Percentiles rank a stretch among this genome's conserved stretches.
These are phyloP conservation scores for Lyophyllum shimeji DNA, from an alignment of 768 basidiomycete genomes.

Conservation along the genomic window DNA sequence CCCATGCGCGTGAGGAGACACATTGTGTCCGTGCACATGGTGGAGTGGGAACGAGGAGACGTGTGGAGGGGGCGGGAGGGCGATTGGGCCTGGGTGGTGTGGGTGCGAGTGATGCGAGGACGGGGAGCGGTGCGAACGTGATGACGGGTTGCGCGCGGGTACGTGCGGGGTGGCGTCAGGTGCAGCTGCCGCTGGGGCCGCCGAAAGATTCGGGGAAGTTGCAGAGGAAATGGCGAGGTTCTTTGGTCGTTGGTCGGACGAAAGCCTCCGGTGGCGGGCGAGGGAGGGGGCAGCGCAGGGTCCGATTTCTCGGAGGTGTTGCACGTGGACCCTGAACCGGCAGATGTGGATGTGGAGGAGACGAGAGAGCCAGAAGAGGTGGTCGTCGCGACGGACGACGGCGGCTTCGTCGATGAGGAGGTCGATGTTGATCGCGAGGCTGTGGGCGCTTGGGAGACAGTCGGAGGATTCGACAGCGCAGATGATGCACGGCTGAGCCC, in stretches of 20 bases:
- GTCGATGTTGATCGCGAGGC: constrained; percentile 15
- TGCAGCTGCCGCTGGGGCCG: constrained; percentile 40
- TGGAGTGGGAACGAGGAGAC: constrained; percentile 38
- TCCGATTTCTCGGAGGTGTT: constrained; percentile 11
- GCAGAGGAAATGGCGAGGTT: constrained; percentile 1
- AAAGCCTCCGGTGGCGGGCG: constrained; percentile 4
- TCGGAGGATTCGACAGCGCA: constrained; percentile 1
- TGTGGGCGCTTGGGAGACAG: neutral
- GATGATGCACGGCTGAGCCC: constrained; percentile 6
- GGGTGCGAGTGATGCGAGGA: constrained; percentile 19
- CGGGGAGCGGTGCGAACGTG: constrained; percentile 15
- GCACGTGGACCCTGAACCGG: constrained; percentile 12
- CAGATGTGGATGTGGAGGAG: constrained; percentile 13
- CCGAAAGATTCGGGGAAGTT: constrained; percentile 30
- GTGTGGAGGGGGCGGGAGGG: constrained; percentile 59
- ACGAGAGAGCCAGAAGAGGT: constrained; percentile 10
- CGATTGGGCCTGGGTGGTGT: constrained; percentile 70
- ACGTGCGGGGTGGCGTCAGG: neutral
- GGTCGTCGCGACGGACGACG: constrained; percentile 6
- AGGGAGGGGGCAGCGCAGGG: neutral
- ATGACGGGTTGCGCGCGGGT: constrained; percentile 1
- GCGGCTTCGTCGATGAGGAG: constrained; percentile 16
- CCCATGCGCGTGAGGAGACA: constrained; percentile 25
- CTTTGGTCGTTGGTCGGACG: neutral
- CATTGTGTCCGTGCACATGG: neutral